Evolutionary conservation across 2,329 filamentous ascomycete genomes (phyloP).

Genomic region (Cladosporium colombiae): DNA sequence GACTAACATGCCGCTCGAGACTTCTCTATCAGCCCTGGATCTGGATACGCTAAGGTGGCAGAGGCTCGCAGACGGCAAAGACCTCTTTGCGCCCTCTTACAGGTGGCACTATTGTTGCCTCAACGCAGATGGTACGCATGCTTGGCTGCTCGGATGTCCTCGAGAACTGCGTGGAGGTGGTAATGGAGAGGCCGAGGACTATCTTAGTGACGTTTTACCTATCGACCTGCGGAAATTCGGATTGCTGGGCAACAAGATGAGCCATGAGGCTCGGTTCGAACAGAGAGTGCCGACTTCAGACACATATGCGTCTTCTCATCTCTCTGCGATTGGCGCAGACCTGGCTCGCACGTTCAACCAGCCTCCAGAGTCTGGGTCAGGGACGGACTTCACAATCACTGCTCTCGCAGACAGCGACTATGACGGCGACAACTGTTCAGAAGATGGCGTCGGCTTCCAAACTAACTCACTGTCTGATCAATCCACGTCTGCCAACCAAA

Average conservation of each 20-base stretch:
- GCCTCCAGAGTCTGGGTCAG: conserved; percentile 78
- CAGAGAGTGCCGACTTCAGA: conserved; percentile 55
- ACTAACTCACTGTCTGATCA: conserved; percentile 35
- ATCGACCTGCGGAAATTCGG: conserved; percentile 92
- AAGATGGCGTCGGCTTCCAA: conserved; percentile 48
- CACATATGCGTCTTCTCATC: conserved; percentile 52
- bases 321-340: conserved; percentile 75
- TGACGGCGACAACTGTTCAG: conserved; percentile 61
- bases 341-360: conserved; percentile 85
- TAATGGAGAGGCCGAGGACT: conserved; percentile 77
- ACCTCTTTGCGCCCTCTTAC: conserved; percentile 89
- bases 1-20: conserved; percentile 83
- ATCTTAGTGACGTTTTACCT: conserved; percentile 89
- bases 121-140: conserved; percentile 92
- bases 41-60: conserved; percentile 88
- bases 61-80: conserved; percentile 88
- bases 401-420: conserved; percentile 70
- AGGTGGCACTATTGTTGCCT: conserved; percentile 98
- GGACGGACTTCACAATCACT: conserved; percentile 88
- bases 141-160: conserved; percentile 92
- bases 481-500: conserved; percentile 60
- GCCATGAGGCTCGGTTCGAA: conserved; percentile 39
- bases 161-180: conserved; percentile 71
- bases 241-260: conserved; percentile 74
- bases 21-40: conserved; percentile 86